Evolutionary conservation across 2,329 filamentous ascomycete species (phyloP).

Genomic region (Epichloe elymi): DNA sequence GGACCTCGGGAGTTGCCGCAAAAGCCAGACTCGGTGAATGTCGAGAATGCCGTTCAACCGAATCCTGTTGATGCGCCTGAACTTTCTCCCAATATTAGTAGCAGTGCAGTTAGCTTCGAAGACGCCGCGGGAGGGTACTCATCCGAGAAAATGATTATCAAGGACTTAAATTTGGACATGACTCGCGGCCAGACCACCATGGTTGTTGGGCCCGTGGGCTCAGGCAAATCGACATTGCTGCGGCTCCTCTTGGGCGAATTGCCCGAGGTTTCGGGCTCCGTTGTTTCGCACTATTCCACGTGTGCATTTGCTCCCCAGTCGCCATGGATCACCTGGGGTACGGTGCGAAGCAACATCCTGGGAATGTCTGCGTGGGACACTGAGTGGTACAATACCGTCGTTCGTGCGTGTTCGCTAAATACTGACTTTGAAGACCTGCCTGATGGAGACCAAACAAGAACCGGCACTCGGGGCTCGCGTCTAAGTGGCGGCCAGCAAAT

Average conservation of each 20-base stretch:
- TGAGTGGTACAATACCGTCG: slow-evolving; percentile 11
- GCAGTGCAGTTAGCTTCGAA: background rate
- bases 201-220: slow-evolving; percentile 13
- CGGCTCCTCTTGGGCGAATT: slow-evolving; percentile 12
- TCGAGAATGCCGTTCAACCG: background rate
- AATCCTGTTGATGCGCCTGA: background rate
- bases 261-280: slow-evolving; percentile 6
- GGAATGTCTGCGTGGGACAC: slow-evolving; percentile 9
- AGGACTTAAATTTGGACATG: slow-evolving; percentile 7
- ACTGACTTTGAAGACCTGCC: slow-evolving; percentile 11
- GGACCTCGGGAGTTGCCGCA: background rate
- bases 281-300: slow-evolving; percentile 4
- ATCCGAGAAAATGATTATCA: background rate
- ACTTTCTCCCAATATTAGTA: background rate
- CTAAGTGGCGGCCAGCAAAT: slow-evolving; percentile 17
- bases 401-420: slow-evolving; percentile 9
- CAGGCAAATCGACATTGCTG: slow-evolving; percentile 13
- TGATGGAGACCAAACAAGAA: slow-evolving; percentile 12
- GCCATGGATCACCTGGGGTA: slow-evolving; percentile 13
- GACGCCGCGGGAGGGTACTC: slow-evolving; percentile 7
- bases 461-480: slow-evolving; percentile 12
- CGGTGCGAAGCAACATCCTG: slow-evolving; percentile 14
- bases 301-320: slow-evolving; percentile 14
- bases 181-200: slow-evolving; percentile 10
- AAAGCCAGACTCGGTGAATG: background rate